Base-by-base conservation (phyloP, 1,284 basidiomycete genomes). In the Moesziomyces sp. region DNA sequence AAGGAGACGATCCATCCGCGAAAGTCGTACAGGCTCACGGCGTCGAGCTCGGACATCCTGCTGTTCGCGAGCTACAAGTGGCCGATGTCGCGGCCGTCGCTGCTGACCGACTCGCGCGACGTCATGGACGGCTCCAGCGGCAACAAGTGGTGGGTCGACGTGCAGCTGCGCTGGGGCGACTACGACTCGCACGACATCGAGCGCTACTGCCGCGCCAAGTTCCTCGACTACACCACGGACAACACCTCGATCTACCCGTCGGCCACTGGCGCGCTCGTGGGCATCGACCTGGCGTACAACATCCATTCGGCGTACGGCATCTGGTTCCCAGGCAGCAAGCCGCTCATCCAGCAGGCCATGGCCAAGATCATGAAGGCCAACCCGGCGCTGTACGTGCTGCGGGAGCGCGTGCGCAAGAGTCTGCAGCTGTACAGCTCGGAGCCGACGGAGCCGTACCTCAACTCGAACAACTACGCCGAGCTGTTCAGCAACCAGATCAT, bases 21-120 rank as follows among this genome's bases (percentile, higher is more conserved):
- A 86, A 99, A 98, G 88, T 97, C 93, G 88, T 99, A 99, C 90
- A 97, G 98, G 89, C 97, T 99, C 94, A 99, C 98, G 86, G 97
- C 95, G 13, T 88, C 87, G n/a, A 87, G 87, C 43, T 96, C 96
- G 60, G 97, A 99, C 83, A 95, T 99, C 79, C 88, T 99, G 38
- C 88, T 99, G 54, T 99, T 99, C 89, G 97, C 95, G 24, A 92
- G 93, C 3, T 84, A 84, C 64, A 84, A 91, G 89, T 99, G 96
- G 96, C 97, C 97, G 84, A 97, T 99, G 76, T 91, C 94, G 16
- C 90, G 94, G 30, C 97, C 97, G 1, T 97, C 95, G 18, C 89
- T 99, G 48, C 91, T 96, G 49, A 97, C 94, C 14, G 97, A 99
- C 82, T 92, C 91, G 84, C 96, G 97, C 85, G 97, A 99, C 81